Evolutionary conservation across 2,329 filamentous ascomycete species (phyloP).

Genomic region (Ascochyta pisi): DNA sequence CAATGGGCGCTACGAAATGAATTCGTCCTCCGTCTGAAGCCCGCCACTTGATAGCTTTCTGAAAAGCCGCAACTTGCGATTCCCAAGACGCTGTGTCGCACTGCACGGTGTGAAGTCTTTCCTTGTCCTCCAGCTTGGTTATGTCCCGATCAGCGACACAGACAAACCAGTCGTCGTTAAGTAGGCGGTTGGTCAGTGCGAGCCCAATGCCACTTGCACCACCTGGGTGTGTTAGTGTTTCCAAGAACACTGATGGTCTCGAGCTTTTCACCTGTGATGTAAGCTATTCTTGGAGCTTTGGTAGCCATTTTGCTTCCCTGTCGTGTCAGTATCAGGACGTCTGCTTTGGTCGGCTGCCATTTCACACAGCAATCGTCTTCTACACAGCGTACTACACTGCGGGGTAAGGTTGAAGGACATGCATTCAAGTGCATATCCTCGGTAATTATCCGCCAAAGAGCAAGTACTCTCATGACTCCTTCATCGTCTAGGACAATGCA

Average conservation of each 20-base stretch:
- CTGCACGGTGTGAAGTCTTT: constrained; percentile 29
- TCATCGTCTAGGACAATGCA: neutral
- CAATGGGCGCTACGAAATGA: constrained; percentile 52
- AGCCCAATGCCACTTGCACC: constrained; percentile 45
- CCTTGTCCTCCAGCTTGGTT: constrained; percentile 23
- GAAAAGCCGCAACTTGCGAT: constrained; percentile 48
- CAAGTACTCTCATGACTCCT: neutral
- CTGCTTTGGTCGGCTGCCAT: neutral
- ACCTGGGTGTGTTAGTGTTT: constrained; percentile 11
- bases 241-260: neutral
- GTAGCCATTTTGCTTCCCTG: neutral
- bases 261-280: constrained; percentile 1
- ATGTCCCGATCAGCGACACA: constrained; percentile 54
- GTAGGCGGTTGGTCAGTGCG: constrained; percentile 41
- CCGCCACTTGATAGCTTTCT: constrained; percentile 36
- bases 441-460: neutral
- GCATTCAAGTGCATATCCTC: neutral
- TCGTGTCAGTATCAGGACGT: neutral
- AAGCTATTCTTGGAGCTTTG: neutral
- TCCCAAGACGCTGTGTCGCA: constrained; percentile 48
- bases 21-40: constrained; percentile 44
- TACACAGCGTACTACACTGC: constrained; percentile 4
- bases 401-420: neutral
- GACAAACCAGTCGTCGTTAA: constrained; percentile 53
- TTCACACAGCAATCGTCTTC: neutral